Evolutionary conservation across 202 grass and related monocot genomes (phyloP).

Genomic region (Setaria italica): DNA sequence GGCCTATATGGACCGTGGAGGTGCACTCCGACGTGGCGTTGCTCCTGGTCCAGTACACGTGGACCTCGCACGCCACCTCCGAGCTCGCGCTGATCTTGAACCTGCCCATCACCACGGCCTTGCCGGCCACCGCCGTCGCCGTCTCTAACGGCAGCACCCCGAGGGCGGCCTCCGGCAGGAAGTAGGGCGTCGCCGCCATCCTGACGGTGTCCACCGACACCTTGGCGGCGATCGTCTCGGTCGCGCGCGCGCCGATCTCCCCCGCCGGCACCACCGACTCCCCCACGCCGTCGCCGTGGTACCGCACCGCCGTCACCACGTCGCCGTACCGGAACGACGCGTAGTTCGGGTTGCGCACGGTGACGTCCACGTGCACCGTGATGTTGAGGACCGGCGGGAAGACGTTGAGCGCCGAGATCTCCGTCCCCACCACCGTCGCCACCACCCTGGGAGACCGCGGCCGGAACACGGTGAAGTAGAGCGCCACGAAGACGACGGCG

Average conservation of each 20-base stretch:
- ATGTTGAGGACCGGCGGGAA: constrained; percentile 53
- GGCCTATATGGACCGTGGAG: constrained; percentile 43
- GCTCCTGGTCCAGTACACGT: background rate
- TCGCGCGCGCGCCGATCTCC: constrained; percentile 40
- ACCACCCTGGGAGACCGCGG: constrained; percentile 49
- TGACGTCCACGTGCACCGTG: constrained; percentile 53
- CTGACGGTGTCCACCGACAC: constrained; percentile 42
- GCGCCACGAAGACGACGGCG: constrained; percentile 39
- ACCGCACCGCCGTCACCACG: constrained; percentile 56
- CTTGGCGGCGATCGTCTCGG: constrained; percentile 14
- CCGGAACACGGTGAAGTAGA: constrained; percentile 72
- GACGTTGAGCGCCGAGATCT: background rate
- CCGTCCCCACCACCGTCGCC: constrained; percentile 24
- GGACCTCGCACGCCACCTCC: constrained; percentile 44
- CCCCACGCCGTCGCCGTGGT: constrained; percentile 60
- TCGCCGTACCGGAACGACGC: constrained; percentile 64
- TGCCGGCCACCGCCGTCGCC: constrained; percentile 49
- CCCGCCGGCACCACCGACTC: constrained; percentile 50
- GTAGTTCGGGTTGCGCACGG: constrained; percentile 73
- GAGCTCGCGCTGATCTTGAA: constrained; percentile 47
- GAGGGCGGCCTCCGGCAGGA: background rate
- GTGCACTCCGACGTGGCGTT: constrained; percentile 46
- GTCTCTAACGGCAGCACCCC: constrained; percentile 52
- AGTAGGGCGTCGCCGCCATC: constrained; percentile 4
- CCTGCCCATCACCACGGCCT: constrained; percentile 48